Conservation (phyloP, 176 grass and related monocot genomes). For the Lolium multiflorum region DNA sequence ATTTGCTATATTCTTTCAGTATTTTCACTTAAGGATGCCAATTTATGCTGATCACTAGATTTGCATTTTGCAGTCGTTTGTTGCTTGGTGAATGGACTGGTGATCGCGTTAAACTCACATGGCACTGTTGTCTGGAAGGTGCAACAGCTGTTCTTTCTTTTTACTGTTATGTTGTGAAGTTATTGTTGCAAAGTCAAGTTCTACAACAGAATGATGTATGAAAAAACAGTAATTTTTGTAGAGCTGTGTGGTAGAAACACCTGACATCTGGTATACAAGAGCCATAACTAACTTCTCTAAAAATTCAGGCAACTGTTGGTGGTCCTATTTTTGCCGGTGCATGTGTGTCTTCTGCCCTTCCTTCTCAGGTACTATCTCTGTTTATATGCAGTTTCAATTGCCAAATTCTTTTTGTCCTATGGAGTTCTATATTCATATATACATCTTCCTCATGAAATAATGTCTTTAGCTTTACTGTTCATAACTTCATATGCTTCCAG, state of each 20-base stretch:
- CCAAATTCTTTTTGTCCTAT: neutral
- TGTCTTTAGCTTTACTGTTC: too few species aligned
- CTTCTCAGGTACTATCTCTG: slow-evolving; percentile 61
- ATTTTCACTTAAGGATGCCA: neutral
- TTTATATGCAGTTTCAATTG: slow-evolving; percentile 16
- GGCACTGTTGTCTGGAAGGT: slow-evolving; percentile 89
- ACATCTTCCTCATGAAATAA: neutral
- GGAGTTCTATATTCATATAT: too few species aligned
- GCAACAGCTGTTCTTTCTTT: neutral
- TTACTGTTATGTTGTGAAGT: neutral
- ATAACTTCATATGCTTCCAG: neutral
- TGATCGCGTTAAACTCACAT: slow-evolving; percentile 65
- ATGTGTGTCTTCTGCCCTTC: slow-evolving; percentile 70
- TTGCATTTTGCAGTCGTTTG: slow-evolving; percentile 71
- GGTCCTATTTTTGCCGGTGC: slow-evolving; percentile 95
- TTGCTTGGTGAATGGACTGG: slow-evolving; percentile 88
- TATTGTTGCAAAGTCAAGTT: neutral
- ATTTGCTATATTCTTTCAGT: neutral
- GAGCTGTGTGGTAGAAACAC: neutral
- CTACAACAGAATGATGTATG: too few species aligned
- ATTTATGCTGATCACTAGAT: slow-evolving; percentile 37
- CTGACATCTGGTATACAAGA: neutral
- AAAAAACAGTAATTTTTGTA: neutral
- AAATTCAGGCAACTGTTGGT: slow-evolving; percentile 68
- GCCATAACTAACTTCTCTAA: slow-evolving; percentile 32